Conservation (phyloP, 2,329 filamentous ascomycete genomes). For the Exophiala aquamarina region DNA sequence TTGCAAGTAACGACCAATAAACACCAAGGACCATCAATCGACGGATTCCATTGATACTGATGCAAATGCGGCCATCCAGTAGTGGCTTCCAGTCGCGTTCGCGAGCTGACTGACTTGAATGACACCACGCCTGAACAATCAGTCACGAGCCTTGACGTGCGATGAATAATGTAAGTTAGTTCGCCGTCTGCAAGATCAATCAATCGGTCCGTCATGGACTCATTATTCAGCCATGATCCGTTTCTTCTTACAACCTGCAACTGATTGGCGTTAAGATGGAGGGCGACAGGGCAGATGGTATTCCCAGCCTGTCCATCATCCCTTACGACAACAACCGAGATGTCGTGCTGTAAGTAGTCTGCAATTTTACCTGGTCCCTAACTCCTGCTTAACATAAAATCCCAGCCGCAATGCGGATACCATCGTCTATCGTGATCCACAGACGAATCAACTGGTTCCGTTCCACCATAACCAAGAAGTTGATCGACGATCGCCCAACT, state of each 20-base stretch:
- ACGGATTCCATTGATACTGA: too few relatives aligned
- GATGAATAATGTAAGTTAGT: too few relatives aligned
- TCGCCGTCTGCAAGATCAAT: too few relatives aligned
- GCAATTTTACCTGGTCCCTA: not conserved
- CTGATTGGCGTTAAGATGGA: conserved; percentile 14
- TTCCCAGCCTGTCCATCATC: conserved; percentile 25
- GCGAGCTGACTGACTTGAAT: too few relatives aligned
- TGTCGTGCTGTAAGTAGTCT: conserved; percentile 43
- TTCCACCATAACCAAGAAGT: conserved; percentile 53
- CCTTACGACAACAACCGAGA: conserved; percentile 41
- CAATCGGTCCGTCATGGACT: too few relatives aligned
- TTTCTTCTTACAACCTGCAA: not conserved
- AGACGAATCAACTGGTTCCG: conserved; percentile 76
- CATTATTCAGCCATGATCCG: too few relatives aligned
- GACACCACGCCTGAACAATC: too few relatives aligned
- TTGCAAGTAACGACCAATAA: too few relatives aligned
- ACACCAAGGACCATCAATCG: too few relatives aligned
- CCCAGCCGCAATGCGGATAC: conserved; percentile 85
- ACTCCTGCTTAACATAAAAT: not conserved
- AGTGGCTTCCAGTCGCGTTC: too few relatives aligned
- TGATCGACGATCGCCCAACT: conserved; percentile 58
- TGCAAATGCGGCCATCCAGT: too few relatives aligned
- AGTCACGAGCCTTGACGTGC: too few relatives aligned
- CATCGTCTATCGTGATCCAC: conserved; percentile 85
- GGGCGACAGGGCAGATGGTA: conserved; percentile 9